Percentiles rank a stretch among this genome's conserved stretches.
These are phyloP conservation scores for Yarrowia alimentaria DNA, from an alignment of 805 yeast genomes.

Conservation along the genomic window DNA sequence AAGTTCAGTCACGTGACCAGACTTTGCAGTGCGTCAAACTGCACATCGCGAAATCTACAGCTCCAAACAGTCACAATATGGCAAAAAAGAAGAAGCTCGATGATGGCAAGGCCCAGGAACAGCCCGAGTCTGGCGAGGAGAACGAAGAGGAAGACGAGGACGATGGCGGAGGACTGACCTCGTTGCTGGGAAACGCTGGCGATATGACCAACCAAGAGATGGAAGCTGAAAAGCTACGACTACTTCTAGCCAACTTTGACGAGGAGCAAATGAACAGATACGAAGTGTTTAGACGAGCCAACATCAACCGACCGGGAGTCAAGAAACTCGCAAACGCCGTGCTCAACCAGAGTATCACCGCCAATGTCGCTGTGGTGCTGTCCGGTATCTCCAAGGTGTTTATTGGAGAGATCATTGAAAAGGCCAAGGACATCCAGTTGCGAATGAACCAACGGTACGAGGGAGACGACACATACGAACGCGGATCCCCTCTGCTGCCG, in stretches of 20 bases:
- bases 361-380: conserved; percentile 72
- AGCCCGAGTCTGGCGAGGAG: conserved; percentile 32
- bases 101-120: conserved; percentile 34
- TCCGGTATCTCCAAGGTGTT: conserved; percentile 87
- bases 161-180: conserved; percentile 14
- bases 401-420: conserved; percentile 84
- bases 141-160: conserved; percentile 27
- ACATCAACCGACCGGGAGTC: conserved; percentile 68
- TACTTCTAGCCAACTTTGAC: conserved; percentile 70
- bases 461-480: conserved; percentile 30
- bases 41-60: background rate
- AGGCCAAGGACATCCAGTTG: conserved; percentile 70
- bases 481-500: conserved; percentile 62
- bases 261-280: conserved; percentile 83
- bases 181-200: conserved; percentile 16
- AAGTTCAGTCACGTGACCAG: background rate
- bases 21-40: too few relatives aligned
- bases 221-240: conserved; percentile 41
- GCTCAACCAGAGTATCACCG: conserved; percentile 75
- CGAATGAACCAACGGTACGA: conserved; percentile 43
- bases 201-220: conserved; percentile 31
- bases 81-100: conserved; percentile 22
- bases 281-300: conserved; percentile 81
- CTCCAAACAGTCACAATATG: background rate
- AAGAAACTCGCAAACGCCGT: conserved; percentile 77